A percentile compares a stretch with the other conserved stretches of the same genome.
Evolutionary conservation across 176 grass and related monocot species (phyloP).

Genomic region (Themeda triandra): DNA sequence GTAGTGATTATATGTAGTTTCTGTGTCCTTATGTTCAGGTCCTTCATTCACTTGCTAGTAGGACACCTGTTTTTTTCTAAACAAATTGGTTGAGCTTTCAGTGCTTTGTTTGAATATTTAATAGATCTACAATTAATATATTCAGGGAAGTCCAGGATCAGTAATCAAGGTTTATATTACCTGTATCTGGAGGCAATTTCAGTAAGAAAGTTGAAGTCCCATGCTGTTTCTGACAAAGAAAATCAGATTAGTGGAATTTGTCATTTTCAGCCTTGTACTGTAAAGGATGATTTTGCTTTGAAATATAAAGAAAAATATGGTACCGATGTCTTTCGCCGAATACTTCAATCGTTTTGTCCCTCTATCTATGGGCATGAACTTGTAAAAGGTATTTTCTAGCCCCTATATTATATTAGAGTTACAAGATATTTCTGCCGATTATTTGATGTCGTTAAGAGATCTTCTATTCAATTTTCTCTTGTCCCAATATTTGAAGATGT

Average conservation of each 20-base stretch:
- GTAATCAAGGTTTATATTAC: slow-evolving; percentile 74
- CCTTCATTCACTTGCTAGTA: slow-evolving; percentile 8
- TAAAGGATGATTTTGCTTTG: slow-evolving; percentile 52
- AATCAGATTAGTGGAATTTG: slow-evolving; percentile 34
- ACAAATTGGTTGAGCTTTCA: background rate
- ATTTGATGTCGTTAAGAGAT: slow-evolving; percentile 2
- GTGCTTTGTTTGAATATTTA: slow-evolving; percentile 14
- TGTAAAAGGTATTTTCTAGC: slow-evolving; percentile 81
- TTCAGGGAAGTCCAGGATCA: slow-evolving; percentile 78
- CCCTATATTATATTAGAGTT: background rate
- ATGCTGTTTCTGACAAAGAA: slow-evolving; percentile 40
- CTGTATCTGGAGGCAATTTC: slow-evolving; percentile 89
- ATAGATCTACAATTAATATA: slow-evolving; percentile 18
- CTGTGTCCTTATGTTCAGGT: slow-evolving; percentile 4
- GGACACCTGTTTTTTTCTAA: background rate
- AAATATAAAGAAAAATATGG: slow-evolving; percentile 69
- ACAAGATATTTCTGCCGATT: background rate
- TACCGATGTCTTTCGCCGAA: slow-evolving; percentile 73
- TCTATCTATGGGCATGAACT: slow-evolving; percentile 97
- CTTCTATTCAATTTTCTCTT: background rate
- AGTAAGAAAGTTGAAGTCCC: slow-evolving; percentile 54
- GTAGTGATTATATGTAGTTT: background rate
- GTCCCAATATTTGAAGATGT: background rate
- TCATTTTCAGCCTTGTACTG: slow-evolving; percentile 50
- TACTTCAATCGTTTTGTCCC: slow-evolving; percentile 91